Conservation (phyloP, 2,329 filamentous ascomycete species). For the Herpotrichia juniperi region DNA sequence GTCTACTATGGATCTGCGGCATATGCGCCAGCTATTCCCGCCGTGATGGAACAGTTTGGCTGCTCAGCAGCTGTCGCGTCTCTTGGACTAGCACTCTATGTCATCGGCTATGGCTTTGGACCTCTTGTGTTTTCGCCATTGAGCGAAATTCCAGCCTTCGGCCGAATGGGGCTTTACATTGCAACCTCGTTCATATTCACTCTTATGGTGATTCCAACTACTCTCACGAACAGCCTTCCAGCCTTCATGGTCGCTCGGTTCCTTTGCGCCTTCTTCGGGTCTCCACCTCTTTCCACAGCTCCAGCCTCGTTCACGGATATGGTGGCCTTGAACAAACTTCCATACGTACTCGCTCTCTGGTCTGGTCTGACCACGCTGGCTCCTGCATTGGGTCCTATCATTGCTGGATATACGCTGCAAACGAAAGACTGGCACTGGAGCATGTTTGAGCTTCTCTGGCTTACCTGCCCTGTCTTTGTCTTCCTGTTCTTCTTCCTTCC, state of each 20-base stretch:
- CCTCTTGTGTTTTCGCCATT: constrained; percentile 59
- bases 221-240: constrained; percentile 63
- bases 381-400: constrained; percentile 29
- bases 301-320: constrained; percentile 28
- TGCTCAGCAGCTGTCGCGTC: constrained; percentile 66
- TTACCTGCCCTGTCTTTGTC: constrained; percentile 26
- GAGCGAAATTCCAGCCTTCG: constrained; percentile 60
- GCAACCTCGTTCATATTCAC: constrained; percentile 69
- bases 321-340: constrained; percentile 40
- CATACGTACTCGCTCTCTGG: constrained; percentile 43
- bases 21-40: constrained; percentile 46
- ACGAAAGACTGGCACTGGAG: constrained; percentile 31
- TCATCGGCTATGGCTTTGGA: constrained; percentile 69
- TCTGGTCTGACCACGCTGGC: constrained; percentile 35
- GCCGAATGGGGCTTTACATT: constrained; percentile 70
- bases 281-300: constrained; percentile 29
- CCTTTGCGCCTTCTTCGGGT: constrained; percentile 31
- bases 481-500: constrained; percentile 28
- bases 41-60: constrained; percentile 57
- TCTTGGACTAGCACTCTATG: constrained; percentile 78
- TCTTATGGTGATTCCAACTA: constrained; percentile 66
- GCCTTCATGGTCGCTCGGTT: constrained; percentile 60
- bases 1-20: constrained; percentile 58
- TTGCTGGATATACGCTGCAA: constrained; percentile 27
- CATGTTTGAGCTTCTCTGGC: constrained; percentile 32